phyloP scores from a whole-genome alignment of 345 rosid genomes.

The Turritis glabra region DNA sequence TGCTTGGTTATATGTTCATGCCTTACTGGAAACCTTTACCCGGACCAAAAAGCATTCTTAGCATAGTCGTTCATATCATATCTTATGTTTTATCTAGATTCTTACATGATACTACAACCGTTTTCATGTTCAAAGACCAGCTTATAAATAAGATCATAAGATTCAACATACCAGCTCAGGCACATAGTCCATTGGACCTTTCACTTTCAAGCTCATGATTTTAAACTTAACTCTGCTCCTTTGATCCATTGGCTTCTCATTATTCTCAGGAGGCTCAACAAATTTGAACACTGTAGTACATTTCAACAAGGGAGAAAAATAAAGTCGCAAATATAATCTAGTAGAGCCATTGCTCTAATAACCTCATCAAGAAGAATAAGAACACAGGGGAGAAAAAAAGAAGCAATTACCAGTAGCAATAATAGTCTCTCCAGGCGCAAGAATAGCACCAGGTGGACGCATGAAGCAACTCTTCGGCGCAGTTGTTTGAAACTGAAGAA shows the following conservation, averaged over 20 bases:
- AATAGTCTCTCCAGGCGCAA: constrained; percentile 87
- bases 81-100: not conserved
- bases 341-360: constrained; percentile 1
- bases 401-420: constrained; percentile 74
- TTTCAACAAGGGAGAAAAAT: not conserved
- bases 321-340: no score
- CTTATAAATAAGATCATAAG: not conserved
- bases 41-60: not conserved
- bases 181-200: constrained; percentile 79
- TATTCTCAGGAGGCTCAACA: constrained; percentile 92
- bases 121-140: not conserved
- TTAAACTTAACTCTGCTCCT: constrained; percentile 90
- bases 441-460: constrained; percentile 98
- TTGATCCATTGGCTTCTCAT: constrained; percentile 89
- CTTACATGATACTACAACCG: not conserved
- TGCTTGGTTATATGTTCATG: not conserved
- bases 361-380: not conserved
- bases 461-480: constrained; percentile 99
- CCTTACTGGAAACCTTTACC: not conserved
- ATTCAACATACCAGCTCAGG: constrained; percentile 85
- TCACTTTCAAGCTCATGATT: constrained; percentile 93
- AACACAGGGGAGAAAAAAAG: not conserved
- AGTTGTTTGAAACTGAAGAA: constrained; percentile 89
- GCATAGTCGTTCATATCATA: not conserved
- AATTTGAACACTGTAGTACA: constrained; percentile 77